Evolutionary conservation across 2,329 filamentous ascomycete genomes (phyloP).

Genomic region (Trichophyton simii): DNA sequence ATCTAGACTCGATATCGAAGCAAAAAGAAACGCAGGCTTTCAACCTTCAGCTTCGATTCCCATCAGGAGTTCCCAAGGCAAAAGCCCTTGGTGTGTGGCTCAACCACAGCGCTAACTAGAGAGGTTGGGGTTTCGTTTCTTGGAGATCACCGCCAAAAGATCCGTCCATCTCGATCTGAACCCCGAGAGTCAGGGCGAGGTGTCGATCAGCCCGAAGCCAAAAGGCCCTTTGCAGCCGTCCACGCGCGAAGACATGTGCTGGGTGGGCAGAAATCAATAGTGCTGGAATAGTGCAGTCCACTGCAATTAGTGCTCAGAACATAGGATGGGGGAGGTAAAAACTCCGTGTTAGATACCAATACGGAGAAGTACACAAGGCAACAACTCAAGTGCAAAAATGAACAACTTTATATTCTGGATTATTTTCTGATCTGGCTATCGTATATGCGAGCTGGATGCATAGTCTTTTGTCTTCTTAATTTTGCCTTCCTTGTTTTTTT

Average conservation of each 20-base stretch:
- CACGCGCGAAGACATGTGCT: neutral
- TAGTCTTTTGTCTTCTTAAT: neutral
- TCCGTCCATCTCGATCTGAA: neutral
- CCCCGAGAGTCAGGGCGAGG: neutral
- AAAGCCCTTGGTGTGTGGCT: neutral
- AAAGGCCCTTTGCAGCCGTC: neutral
- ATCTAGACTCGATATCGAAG: neutral
- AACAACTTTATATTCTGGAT: neutral
- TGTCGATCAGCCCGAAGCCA: neutral
- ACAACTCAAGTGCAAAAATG: neutral
- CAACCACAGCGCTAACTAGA: neutral
- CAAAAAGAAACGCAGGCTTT: neutral
- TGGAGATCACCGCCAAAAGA: neutral
- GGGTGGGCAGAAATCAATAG: neutral
- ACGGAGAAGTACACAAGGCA: neutral
- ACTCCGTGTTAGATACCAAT: neutral
- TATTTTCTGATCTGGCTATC: neutral
- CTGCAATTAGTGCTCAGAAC: neutral
- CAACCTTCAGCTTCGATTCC: neutral
- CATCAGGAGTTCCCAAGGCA: neutral
- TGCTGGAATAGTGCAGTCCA: neutral
- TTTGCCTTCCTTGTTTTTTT: neutral
- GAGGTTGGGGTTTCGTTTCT: neutral
- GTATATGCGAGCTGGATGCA: neutral
- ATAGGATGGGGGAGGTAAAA: neutral